Evolutionary conservation across 192 early-diverging fungal genomes (phyloP), one percentile per base, ranked within the genome.

Genomic region (Chytriomyces confervae): DNA sequence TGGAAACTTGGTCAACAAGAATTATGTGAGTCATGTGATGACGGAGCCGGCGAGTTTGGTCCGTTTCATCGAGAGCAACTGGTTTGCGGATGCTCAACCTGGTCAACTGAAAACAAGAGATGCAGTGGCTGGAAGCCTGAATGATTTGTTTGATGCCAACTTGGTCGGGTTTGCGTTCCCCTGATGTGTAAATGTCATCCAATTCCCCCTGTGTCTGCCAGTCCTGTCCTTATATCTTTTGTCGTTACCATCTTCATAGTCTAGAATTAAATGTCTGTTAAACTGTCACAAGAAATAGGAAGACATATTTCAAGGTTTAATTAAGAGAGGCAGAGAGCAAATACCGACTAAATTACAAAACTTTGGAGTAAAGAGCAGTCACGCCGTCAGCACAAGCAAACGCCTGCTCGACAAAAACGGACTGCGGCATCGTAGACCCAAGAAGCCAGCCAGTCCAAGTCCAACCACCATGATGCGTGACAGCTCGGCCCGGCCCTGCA

Each of bases 351-450:
- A 18, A 47, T 60, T 61, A 61, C 46, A 65, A 36, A 49, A 76
- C 24, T 66, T 49, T 61, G 8, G 77, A 46, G 53, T 79, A 79
- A 16, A 79, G 48, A n/a, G 49, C 69, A 7, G 69, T 79, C 67
- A 79, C 44, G 2, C 77, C 77, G 9, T 79, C 69, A 27, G 51
- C 77, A 50, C 68, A 71, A 18, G 62, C 77, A 79, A 79, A 72
- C 3, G 69, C 77, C 61, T 79, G 68, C 43, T 79, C 77, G 18
- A 79, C 70, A 16, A 64, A 13, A 20, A 57, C 53, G 20, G 53
- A n/a, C 53, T 20, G 16, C 13, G 0, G 13, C 53, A 20, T 57
- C 53, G 53, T 1, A 13, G 13, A 13, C 53, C 43, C 67, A 9
- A 24, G 7, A 7, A 27, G 3, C 16, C 23, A 66, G n/a, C 53